Base-by-base conservation (phyloP, 352 stramenopile species). In the Discostella stelligera region DNA sequence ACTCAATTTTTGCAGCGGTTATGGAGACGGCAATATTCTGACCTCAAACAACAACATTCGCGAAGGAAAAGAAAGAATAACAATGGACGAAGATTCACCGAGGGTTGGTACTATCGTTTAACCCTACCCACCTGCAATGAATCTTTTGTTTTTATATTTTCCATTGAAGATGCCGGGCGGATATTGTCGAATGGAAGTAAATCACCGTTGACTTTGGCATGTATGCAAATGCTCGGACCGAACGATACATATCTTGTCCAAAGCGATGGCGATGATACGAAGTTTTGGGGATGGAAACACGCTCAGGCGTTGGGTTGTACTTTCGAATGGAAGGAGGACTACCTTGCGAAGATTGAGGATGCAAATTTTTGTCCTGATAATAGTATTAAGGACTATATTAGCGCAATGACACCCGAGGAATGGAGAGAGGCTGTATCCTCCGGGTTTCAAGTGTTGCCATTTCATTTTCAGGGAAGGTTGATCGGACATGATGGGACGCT, bases 101-200 rank as follows among this genome's bases (percentile, higher is more conserved):
- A 92, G 74, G 87, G 87, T 25, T 92, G 87, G 87, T 92, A 91
- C 72, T 91, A 91, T 66, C 75, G 87, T 39, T 67, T 92, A 21
- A 91, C 87, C 14, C 54, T 92, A 9, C 79, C 80, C 23, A 55
- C 80, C 44, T 56, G 74, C 37, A 80, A 85, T 53, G 78, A 82
- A 14, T 90, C 80, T 59, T 92, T 92, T 82, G 83, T 85, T 0
- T 89, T 92, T 66, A 91, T 92, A 46, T 81, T 91, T 71, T 87
- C 74, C n/a, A 90, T 92, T 73, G 87, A 92, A 77, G 87, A 92
- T 85, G 73, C 85, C 30, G 76, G 77, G n/a, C 30, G 74, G 25
- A 79, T 50, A 20, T 48, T 73, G 39, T 8, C 37, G n/a, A 60
- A 65, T 54, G 64, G 56, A 11, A 39, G 44, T 41, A 83, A 80